Base-by-base conservation (phyloP, 2,329 filamentous ascomycete species). In the Colletotrichum sojae region DNA sequence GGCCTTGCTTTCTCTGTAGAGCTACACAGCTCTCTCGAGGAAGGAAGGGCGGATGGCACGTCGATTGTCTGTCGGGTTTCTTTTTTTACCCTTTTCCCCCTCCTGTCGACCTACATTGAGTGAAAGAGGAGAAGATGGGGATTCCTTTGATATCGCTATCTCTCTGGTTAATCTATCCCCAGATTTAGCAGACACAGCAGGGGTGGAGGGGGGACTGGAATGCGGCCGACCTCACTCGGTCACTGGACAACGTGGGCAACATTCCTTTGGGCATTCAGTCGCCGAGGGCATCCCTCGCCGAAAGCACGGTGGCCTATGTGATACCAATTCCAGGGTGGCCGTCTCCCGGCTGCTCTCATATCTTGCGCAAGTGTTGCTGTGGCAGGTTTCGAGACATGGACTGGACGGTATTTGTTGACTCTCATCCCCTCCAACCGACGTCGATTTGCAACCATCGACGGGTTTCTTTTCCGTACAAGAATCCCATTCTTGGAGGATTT, bases 351-450 rank as follows among this genome's bases (percentile, higher is more conserved):
- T 67, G 63, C 63, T 57, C 46, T 63, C 67, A 70, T 70, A 58
- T 67, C 45, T 70, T 51, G 52, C 40, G 55, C 63, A 57, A 56
- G 52, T 51, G 67, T 70, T 70, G 67, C 67, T 57, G 58, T 67
- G 63, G 67, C 67, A 70, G 63, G 67, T 31, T 62, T 36, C 55
- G 56, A 70, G 60, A 70, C 66, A 66, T 57, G 60, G 58, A 45
- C 46, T 51, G 69, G 62, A 59, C 55, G 62, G 25, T 70, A 69
- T 71, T 69, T 71, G 69, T 71, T 71, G 69, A 71, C 69, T 62
- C 57, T 58, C 60, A 52, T 54, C 62, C 61, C 66, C 54, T 61
- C 66, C n/a, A 48, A 61, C 59, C 36, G 39, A 58, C 57, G 56
- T 52, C 39, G 66, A 40, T 54, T 66, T 69, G 66, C 36, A 69